These are phyloP conservation scores for Naganishia antarctica DNA, from an alignment of 768 basidiomycete genomes.

Conservation along the genomic window DNA sequence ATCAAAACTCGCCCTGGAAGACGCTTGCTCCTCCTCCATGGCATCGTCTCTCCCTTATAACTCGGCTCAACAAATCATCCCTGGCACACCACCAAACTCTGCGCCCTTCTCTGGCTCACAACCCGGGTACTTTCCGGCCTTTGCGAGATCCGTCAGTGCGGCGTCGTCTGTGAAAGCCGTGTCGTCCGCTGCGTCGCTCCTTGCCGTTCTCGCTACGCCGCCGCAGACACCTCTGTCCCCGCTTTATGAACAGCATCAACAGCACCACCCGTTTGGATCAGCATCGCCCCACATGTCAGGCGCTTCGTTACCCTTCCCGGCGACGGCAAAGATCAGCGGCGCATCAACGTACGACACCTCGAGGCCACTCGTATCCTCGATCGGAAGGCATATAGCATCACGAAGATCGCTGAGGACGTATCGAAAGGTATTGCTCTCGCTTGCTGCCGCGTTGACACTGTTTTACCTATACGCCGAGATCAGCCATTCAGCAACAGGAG, in stretches of 20 bases:
- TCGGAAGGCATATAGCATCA: not conserved
- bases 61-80: not conserved
- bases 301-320: not conserved
- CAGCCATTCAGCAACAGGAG: not conserved
- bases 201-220: not conserved
- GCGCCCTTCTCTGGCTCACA: no score
- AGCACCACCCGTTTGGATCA: not conserved
- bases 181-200: constrained; percentile 1
- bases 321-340: not conserved
- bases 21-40: no score
- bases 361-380: not conserved
- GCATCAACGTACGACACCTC: no score
- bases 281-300: no score
- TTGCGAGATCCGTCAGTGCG: not conserved
- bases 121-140: constrained; percentile 16
- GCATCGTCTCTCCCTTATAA: not conserved
- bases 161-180: not conserved
- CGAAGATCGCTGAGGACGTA: constrained; percentile 9
- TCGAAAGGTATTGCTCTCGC: not conserved
- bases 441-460: not conserved
- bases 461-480: constrained; percentile 16
- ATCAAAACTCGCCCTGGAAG: no score
- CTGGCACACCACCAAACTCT: no score
- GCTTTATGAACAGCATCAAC: no score
- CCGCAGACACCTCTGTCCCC: not conserved